A percentile compares a stretch with the other conserved stretches of the same genome.
Evolutionary conservation across 805 yeast genomes (phyloP).

Genomic region (Candida nitratophila): DNA sequence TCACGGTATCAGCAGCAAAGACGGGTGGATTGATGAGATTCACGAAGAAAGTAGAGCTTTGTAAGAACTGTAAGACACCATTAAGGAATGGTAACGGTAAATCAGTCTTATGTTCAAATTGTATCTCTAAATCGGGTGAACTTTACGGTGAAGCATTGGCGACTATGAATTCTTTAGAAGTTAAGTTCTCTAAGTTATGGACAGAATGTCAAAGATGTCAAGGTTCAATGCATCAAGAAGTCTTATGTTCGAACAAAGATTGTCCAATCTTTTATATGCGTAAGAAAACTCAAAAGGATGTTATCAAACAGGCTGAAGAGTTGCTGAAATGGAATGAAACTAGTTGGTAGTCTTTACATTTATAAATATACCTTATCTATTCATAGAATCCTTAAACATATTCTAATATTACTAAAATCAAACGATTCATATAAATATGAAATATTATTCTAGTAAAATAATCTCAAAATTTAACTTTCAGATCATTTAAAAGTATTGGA

Average conservation of each 20-base stretch:
- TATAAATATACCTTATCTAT: too few relatives aligned
- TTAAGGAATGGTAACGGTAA: constrained; percentile 32
- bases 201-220: constrained; percentile 98
- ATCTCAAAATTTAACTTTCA: too few relatives aligned
- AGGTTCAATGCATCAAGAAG: constrained; percentile 93
- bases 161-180: constrained; percentile 72
- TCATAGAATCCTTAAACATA: too few relatives aligned
- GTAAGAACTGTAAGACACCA: constrained; percentile 85
- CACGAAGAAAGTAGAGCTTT: constrained; percentile 80
- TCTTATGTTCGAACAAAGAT: constrained; percentile 88
- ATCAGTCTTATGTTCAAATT: constrained; percentile 77
- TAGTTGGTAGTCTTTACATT: constrained; percentile 47
- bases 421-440: too few relatives aligned
- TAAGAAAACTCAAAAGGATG: constrained; percentile 74
- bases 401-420: too few relatives aligned
- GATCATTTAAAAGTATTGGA: too few relatives aligned
- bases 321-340: constrained; percentile 60
- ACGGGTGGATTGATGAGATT: constrained; percentile 84
- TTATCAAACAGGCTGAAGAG: constrained; percentile 48
- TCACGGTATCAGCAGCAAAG: constrained; percentile 65
- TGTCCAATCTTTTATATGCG: constrained; percentile 98
- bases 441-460: too few relatives aligned
- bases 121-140: constrained; percentile 66
- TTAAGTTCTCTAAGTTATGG: constrained; percentile 85
- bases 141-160: constrained; percentile 77